Base-by-base conservation (phyloP, 1,284 basidiomycete species). In the Rhodotorula sp. region DNA sequence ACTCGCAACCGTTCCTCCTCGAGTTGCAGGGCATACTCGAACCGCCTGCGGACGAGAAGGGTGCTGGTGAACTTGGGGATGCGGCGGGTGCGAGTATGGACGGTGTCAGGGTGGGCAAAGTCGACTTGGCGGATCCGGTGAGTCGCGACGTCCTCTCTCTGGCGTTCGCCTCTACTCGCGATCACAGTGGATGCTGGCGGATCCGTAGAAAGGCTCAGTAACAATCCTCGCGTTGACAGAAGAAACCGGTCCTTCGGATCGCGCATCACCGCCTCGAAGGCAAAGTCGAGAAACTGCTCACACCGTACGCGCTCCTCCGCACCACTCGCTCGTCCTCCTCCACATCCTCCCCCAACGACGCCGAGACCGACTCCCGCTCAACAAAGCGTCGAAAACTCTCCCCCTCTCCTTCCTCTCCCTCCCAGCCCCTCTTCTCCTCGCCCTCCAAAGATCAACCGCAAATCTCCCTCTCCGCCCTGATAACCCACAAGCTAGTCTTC, bases 11-110 rank as follows among this genome's bases (percentile, higher is more conserved):
- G 28, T 71, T 77, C 64, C 65, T 77, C 40, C 54, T 77, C 54
- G 76, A 77, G 46, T 59, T 77, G 18, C 76, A 77, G 66, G 76
- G 76, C 37, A 47, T 44, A 11, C 67, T 77, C 37, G 76, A 76
- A 31, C 62, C 62, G 11, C 73, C 70, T 0, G 50, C 59, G 2
- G 59, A 62, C 44, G 61, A 65, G 11, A n/a, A 52, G 3, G 59
- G 59, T 2, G 64, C 61, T 1, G 60, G 48, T 2, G 24, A 37
- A 46, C 65, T 30, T 22, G 66, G 53, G n/a, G 20, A 56, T 5
- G 31, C 26, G 44, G 44, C 40, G 28, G 5, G 53, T 9, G 18
- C 10, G 28, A n/a, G 34, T 28, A 62, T 67, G 58, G 51, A 56
- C 13, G 76, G 74, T 16, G 67, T 66, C 18, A 15, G 57, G 11